Percentiles rank a stretch among this genome's conserved stretches.
These are phyloP conservation scores for Gonium pectorale DNA, from an alignment of 139 green algal species.

Conservation along the genomic window DNA sequence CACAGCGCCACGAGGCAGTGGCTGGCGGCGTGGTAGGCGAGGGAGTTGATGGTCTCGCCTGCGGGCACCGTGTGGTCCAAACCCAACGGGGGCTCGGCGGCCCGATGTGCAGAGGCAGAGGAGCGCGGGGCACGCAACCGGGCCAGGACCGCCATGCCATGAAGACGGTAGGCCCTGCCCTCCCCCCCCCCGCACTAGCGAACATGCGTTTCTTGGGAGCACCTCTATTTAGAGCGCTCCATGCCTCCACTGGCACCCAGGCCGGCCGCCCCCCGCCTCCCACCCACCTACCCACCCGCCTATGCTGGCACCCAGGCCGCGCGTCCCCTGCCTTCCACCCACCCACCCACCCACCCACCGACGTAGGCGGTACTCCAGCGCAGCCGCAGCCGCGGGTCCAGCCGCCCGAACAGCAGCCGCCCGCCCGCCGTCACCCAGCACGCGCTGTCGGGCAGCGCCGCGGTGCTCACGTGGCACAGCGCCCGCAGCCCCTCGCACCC, in stretches of 20 bases:
- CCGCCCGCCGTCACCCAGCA: conserved; percentile 39
- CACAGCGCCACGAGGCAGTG: conserved; percentile 42
- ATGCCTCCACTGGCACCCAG: too few relatives aligned
- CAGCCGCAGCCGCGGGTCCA: conserved; percentile 36
- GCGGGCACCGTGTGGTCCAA: too few relatives aligned
- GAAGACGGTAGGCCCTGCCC: too few relatives aligned
- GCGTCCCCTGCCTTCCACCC: neutral
- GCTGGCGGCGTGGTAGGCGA: conserved; percentile 43
- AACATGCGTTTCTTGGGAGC: too few relatives aligned
- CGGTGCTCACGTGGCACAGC: conserved; percentile 30
- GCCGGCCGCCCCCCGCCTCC: too few relatives aligned
- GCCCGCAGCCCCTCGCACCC: conserved; percentile 14
- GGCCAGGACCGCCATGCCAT: too few relatives aligned
- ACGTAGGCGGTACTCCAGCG: conserved; percentile 54
- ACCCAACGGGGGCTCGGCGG: too few relatives aligned
- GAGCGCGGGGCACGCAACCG: too few relatives aligned
- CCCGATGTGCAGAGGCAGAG: neutral
- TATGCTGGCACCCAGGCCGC: too few relatives aligned
- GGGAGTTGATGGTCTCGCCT: conserved; percentile 51
- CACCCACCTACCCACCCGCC: too few relatives aligned
- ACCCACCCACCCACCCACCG: conserved; percentile 4
- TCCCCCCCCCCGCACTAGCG: too few relatives aligned
- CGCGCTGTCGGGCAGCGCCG: conserved; percentile 19
- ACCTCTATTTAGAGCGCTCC: too few relatives aligned
- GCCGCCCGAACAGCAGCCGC: conserved; percentile 46